phyloP scores from a whole-genome alignment of 169 alveolate genomes.

The Perkinsus chesapeaki region DNA sequence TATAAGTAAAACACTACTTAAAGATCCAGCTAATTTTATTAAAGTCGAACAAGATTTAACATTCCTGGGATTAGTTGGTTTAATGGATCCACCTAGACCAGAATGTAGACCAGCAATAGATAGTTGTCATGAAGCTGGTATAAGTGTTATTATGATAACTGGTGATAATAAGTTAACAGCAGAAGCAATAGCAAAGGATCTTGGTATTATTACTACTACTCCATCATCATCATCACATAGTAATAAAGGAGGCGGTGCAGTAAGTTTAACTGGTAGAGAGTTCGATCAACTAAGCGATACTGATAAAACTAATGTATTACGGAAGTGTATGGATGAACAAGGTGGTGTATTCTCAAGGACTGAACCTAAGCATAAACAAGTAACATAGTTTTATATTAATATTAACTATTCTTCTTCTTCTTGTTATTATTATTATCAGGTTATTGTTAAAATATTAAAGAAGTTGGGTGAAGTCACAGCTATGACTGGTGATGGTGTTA shows the following conservation, averaged over 20 bases:
- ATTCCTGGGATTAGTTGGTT: slow-evolving; percentile 90
- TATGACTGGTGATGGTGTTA: slow-evolving; percentile 99
- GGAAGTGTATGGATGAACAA: slow-evolving; percentile 53
- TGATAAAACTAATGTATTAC: slow-evolving; percentile 54
- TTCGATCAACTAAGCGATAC: slow-evolving; percentile 75
- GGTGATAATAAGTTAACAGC: slow-evolving; percentile 98
- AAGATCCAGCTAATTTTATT: slow-evolving; percentile 32
- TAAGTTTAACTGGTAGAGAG: slow-evolving; percentile 84
- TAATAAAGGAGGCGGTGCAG: background rate
- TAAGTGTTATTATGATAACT: slow-evolving; percentile 97
- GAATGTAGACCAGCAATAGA: slow-evolving; percentile 84
- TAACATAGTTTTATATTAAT: background rate
- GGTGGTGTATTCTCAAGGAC: slow-evolving; percentile 95
- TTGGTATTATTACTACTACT: slow-evolving; percentile 75
- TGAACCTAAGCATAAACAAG: slow-evolving; percentile 96
- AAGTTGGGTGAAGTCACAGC: slow-evolving; percentile 89
- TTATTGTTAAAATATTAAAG: slow-evolving; percentile 84
- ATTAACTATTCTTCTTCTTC: background rate
- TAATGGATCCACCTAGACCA: slow-evolving; percentile 96
- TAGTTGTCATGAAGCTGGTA: slow-evolving; percentile 93
- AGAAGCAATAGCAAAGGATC: slow-evolving; percentile 93
- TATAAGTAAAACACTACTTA: background rate
- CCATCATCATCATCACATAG: too few species aligned
- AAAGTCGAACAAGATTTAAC: slow-evolving; percentile 77
- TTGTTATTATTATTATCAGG: slow-evolving; percentile 14